phyloP scores from a whole-genome alignment of 306 rosid species.

The Cicer pinnatifidum region DNA sequence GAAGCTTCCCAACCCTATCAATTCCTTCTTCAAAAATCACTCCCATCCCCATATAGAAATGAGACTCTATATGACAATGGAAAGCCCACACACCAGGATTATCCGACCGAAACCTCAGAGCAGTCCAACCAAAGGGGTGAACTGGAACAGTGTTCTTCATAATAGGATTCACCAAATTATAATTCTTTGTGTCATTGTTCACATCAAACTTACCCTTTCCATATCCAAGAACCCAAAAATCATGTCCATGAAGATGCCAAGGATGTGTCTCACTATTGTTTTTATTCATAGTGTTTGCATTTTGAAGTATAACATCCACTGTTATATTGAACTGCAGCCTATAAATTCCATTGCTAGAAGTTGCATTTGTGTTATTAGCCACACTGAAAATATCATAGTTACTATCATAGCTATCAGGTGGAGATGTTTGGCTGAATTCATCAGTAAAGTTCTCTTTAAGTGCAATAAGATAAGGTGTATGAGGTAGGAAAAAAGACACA shows the following conservation, averaged over 20 bases:
- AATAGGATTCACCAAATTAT: slow-evolving; percentile 78
- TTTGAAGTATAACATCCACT: slow-evolving; percentile 61
- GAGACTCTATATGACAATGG: slow-evolving; percentile 90
- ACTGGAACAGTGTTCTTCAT: slow-evolving; percentile 83
- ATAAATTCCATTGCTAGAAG: slow-evolving; percentile 55
- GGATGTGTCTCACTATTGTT: slow-evolving; percentile 63
- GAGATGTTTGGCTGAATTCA: slow-evolving; percentile 60
- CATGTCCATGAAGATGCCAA: slow-evolving; percentile 69
- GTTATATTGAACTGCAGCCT: slow-evolving; percentile 54
- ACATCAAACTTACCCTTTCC: slow-evolving; percentile 58
- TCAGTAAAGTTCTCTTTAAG: slow-evolving; percentile 56
- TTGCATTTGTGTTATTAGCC: slow-evolving; percentile 53
- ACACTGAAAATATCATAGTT: slow-evolving; percentile 54
- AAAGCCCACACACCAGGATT: slow-evolving; percentile 93
- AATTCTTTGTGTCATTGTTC: slow-evolving; percentile 54
- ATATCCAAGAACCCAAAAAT: slow-evolving; percentile 62
- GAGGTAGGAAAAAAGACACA: slow-evolving; percentile 70
- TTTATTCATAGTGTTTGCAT: slow-evolving; percentile 52
- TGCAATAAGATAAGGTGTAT: slow-evolving; percentile 78
- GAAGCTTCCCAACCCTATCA: slow-evolving; percentile 62
- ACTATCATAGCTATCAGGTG: slow-evolving; percentile 63
- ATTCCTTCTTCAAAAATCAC: slow-evolving; percentile 86
- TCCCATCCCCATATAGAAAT: slow-evolving; percentile 91
- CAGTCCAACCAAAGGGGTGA: slow-evolving; percentile 84
- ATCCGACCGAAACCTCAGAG: slow-evolving; percentile 72